Evolutionary conservation across 2,329 filamentous ascomycete species (phyloP).

Genomic region (Trichoderma sp.): DNA sequence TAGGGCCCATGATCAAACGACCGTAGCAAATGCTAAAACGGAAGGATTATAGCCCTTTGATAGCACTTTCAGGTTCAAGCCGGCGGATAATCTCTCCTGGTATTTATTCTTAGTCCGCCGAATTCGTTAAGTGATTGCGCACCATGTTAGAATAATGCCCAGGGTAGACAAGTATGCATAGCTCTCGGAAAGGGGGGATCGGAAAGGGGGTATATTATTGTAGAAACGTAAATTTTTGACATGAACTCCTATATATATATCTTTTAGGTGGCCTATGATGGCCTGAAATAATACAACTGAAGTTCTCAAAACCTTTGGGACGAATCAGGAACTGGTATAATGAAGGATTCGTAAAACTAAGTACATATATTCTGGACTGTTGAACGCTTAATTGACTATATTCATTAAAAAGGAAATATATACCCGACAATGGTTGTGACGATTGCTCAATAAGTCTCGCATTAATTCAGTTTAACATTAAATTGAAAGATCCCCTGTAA

Average conservation of each 20-base stretch:
- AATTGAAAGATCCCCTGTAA: not conserved
- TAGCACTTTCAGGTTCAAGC: not conserved
- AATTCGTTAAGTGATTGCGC: not conserved
- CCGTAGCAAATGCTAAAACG: too few species aligned
- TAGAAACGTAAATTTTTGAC: not conserved
- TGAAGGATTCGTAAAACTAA: not conserved
- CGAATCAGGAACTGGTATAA: not conserved
- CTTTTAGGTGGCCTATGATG: not conserved
- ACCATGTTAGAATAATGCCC: too few species aligned
- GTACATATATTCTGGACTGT: not conserved
- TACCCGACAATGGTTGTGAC: not conserved
- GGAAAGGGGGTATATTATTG: not conserved
- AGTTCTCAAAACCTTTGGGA: not conserved
- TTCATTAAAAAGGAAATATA: not conserved
- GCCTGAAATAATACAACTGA: not conserved
- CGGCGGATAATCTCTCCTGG: not conserved
- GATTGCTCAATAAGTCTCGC: conserved; percentile 17
- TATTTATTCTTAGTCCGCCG: not conserved
- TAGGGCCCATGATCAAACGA: too few species aligned
- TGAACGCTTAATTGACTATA: not conserved
- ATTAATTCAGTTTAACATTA: not conserved
- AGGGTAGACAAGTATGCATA: too few species aligned
- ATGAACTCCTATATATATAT: not conserved
- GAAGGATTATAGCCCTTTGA: not conserved
- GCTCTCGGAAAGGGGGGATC: not conserved